phyloP scores from a whole-genome alignment of 495 filamentous ascomycete genomes.

The Lasiosphaeria hispida region DNA sequence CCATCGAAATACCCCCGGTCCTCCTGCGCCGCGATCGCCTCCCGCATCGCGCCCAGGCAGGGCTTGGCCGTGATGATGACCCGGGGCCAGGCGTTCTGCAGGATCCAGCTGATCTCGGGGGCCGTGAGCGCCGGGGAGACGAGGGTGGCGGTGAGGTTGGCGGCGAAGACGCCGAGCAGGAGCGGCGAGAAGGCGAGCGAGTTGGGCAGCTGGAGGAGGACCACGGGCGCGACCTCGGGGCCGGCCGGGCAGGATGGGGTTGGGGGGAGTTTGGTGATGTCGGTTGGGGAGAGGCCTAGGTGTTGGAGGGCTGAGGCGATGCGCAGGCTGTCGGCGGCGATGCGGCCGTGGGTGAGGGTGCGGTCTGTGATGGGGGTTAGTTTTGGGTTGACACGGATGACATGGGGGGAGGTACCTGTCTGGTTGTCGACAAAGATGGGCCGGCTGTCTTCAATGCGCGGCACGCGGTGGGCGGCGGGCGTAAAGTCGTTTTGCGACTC shows the following conservation, averaged over 20 bases:
- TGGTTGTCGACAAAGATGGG: slow-evolving; percentile 34
- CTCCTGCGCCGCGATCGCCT: slow-evolving; percentile 21
- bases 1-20: slow-evolving; percentile 18
- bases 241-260: slow-evolving; percentile 29
- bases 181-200: slow-evolving; percentile 29
- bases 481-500: slow-evolving; percentile 19
- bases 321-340: slow-evolving; percentile 24
- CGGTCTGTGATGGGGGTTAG: slow-evolving; percentile 18
- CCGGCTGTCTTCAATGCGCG: slow-evolving; percentile 20
- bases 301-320: slow-evolving; percentile 23
- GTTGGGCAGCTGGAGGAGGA: slow-evolving; percentile 38
- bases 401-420: slow-evolving; percentile 13
- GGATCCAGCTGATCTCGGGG: slow-evolving; percentile 34
- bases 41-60: slow-evolving; percentile 30
- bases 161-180: slow-evolving; percentile 27
- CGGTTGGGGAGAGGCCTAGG: slow-evolving; percentile 24
- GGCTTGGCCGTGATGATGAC: slow-evolving; percentile 32
- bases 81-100: slow-evolving; percentile 31
- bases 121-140: slow-evolving; percentile 35
- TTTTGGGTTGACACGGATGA: neutral
- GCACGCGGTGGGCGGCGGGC: slow-evolving; percentile 20
- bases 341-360: slow-evolving; percentile 26
- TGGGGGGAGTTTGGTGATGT: slow-evolving; percentile 29
- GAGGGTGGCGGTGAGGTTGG: slow-evolving; percentile 33
- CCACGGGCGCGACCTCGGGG: slow-evolving; percentile 32